These are phyloP conservation scores for Conticribra weissflogii DNA, from an alignment of 108 stramenopile genomes.

Conservation along the genomic window DNA sequence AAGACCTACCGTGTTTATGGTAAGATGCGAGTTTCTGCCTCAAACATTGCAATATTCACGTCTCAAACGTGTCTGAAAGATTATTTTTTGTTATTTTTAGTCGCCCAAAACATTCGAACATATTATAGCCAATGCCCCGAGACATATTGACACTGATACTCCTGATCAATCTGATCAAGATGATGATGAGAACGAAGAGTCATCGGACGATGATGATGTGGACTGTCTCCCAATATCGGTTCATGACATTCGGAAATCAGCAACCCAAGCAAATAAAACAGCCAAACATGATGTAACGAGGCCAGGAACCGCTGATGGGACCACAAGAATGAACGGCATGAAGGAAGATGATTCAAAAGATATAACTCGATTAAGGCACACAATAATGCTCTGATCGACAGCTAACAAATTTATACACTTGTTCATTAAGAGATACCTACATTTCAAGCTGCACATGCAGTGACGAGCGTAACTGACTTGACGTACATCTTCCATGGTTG, in stretches of 20 bases:
- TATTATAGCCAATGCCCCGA: constrained; percentile 33
- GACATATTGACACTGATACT: not conserved
- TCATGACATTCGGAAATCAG: constrained; percentile 47
- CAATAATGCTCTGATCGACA: too few species aligned
- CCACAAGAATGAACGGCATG: too few species aligned
- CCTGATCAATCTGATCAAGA: constrained; percentile 32
- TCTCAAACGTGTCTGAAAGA: not conserved
- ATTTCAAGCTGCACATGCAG: too few species aligned
- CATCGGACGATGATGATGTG: constrained; percentile 37
- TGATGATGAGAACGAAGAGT: constrained; percentile 22
- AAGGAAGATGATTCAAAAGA: too few species aligned
- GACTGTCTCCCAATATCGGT: constrained; percentile 51
- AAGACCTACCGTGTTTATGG: constrained; percentile 36
- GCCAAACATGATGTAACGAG: constrained; percentile 37
- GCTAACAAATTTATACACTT: too few species aligned
- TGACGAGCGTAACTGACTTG: too few species aligned
- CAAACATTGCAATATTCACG: not conserved
- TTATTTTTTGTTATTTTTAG: not conserved
- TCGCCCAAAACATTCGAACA: constrained; percentile 42
- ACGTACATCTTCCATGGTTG: too few species aligned
- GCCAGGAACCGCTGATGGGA: constrained; percentile 16
- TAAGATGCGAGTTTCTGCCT: constrained; percentile 13
- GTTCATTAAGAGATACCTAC: too few species aligned
- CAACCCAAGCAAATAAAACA: too few species aligned
- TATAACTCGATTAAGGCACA: too few species aligned